Percentiles rank a stretch among this genome's conserved stretches.
Evolutionary conservation across 2,329 filamentous ascomycete species (phyloP).

Genomic region (Stagonosporopsis chrysanthemi): DNA sequence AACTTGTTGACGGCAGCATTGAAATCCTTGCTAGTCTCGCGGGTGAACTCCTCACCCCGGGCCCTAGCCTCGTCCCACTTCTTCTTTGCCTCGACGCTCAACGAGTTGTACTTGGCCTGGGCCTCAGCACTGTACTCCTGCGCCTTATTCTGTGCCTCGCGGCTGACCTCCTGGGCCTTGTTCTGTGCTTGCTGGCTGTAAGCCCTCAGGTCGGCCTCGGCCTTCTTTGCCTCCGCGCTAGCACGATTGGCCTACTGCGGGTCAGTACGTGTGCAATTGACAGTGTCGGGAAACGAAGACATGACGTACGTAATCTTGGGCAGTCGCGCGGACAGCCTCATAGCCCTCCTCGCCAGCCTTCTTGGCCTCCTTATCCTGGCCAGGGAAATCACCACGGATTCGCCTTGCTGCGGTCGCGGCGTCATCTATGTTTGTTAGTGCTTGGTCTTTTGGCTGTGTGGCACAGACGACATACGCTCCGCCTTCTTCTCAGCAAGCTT

Average conservation of each 20-base stretch:
- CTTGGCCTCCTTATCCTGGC: conserved; percentile 67
- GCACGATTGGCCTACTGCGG: conserved; percentile 47
- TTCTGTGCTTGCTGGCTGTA: conserved; percentile 65
- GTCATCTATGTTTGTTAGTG: conserved; percentile 68
- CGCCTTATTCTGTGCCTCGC: conserved; percentile 17
- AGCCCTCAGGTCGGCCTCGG: conserved; percentile 63
- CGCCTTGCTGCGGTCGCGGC: conserved; percentile 72
- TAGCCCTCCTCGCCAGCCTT: conserved; percentile 65
- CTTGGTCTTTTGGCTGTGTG: not conserved
- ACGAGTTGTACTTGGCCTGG: conserved; percentile 60
- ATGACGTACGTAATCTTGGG: conserved; percentile 40
- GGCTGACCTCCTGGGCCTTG: conserved; percentile 60
- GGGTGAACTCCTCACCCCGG: conserved; percentile 59
- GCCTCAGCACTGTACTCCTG: conserved; percentile 53
- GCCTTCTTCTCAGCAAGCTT: conserved; percentile 85
- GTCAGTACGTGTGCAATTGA: conserved; percentile 23
- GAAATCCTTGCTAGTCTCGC: conserved; percentile 57
- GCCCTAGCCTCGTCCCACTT: conserved; percentile 66
- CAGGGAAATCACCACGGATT: conserved; percentile 71
- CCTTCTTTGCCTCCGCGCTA: conserved; percentile 63
- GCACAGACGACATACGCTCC: conserved; percentile 69
- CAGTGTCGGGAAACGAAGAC: not conserved
- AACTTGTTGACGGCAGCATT: conserved; percentile 73
- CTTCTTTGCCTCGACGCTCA: conserved; percentile 65
- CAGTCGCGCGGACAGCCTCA: conserved; percentile 57